phyloP scores from a whole-genome alignment of 1,139 yeast genomes.

The Suhomyces coccinellae region DNA sequence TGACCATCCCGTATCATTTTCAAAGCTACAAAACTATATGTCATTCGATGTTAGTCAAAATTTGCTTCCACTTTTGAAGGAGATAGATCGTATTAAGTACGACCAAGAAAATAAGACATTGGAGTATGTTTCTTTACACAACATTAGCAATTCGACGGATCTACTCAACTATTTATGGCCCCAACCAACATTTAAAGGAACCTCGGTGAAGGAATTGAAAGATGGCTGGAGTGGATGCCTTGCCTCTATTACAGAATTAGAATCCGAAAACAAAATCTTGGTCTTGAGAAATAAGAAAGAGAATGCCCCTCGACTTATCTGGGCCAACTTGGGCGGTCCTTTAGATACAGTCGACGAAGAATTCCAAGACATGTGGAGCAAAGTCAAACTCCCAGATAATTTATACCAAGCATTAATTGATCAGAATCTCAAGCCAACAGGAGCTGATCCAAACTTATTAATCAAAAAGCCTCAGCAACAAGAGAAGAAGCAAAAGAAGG shows the following conservation, averaged over 20 bases:
- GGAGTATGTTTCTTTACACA: conserved; percentile 85
- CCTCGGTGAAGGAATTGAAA: conserved; percentile 81
- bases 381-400: conserved; percentile 77
- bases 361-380: conserved; percentile 78
- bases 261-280: conserved; percentile 70
- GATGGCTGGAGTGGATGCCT: conserved; percentile 98
- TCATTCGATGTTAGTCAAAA: conserved; percentile 48
- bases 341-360: conserved; percentile 79
- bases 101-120: conserved; percentile 62
- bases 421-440: conserved; percentile 91
- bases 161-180: conserved; percentile 70
- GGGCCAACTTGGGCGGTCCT: conserved; percentile 84
- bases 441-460: conserved; percentile 90
- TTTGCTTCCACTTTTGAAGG: conserved; percentile 67
- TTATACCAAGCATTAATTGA: conserved; percentile 76
- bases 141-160: conserved; percentile 79
- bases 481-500: conserved; percentile 83
- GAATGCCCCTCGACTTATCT: conserved; percentile 82
- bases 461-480: conserved; percentile 63
- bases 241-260: conserved; percentile 73
- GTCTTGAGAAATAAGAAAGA: conserved; percentile 91
- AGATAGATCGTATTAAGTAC: conserved; percentile 72
- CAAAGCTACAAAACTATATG: conserved; percentile 60
- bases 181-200: conserved; percentile 87
- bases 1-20: conserved; percentile 67